phyloP scores from a whole-genome alignment of 2,329 filamentous ascomycete species.

The Talaromyces sp. region DNA sequence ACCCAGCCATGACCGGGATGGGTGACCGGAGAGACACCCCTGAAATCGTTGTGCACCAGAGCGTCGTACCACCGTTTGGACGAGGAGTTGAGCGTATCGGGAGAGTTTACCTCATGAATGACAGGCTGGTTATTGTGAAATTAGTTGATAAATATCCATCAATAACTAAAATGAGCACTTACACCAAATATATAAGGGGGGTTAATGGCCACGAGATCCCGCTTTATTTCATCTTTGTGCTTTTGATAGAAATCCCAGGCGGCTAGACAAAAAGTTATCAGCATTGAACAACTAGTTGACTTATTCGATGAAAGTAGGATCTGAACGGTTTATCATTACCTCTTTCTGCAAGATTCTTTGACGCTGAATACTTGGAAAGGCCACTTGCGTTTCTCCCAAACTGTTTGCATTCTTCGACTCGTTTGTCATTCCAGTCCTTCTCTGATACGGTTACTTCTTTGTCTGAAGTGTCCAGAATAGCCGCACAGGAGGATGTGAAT shows the following conservation, averaged over 20 bases:
- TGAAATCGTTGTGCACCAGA: not conserved
- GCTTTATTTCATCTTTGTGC: not conserved
- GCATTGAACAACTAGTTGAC: no score
- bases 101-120: not conserved
- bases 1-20: slow-evolving; percentile 1
- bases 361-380: slow-evolving; percentile 1
- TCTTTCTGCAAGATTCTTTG: not conserved
- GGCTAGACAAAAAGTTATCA: not conserved
- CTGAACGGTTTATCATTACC: not conserved
- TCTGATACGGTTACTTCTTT: not conserved
- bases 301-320: not conserved
- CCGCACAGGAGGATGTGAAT: not conserved
- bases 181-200: not conserved
- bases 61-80: not conserved
- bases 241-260: not conserved
- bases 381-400: not conserved
- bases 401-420: not conserved
- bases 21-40: not conserved
- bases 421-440: slow-evolving; percentile 2
- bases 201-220: not conserved
- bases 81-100: not conserved
- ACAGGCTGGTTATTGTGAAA: not conserved
- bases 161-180: not conserved
- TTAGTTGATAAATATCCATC: no score
- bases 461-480: slow-evolving; percentile 1